Conservation (phyloP, 768 basidiomycete species). For the Baorangia bicolor region DNA sequence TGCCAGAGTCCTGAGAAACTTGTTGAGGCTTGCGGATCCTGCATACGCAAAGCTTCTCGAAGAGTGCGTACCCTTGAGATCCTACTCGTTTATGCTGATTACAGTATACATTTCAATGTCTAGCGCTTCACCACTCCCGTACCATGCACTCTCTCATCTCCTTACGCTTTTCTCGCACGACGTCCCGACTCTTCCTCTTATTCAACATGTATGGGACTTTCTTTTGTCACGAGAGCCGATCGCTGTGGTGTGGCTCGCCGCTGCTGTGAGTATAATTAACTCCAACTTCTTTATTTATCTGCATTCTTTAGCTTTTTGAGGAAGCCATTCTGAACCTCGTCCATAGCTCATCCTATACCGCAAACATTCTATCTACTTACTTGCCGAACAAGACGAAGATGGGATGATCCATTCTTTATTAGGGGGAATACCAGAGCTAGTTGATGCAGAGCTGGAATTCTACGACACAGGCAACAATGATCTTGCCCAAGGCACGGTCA, state of each 20-base stretch:
- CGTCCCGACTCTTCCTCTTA: constrained; percentile 82
- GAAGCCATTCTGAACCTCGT: neutral
- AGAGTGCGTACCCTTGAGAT: constrained; percentile 41
- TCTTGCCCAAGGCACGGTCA: neutral
- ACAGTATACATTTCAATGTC: neutral
- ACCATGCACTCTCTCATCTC: constrained; percentile 86
- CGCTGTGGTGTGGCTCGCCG: constrained; percentile 75
- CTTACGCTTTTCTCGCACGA: constrained; percentile 93
- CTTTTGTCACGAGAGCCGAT: constrained; percentile 82
- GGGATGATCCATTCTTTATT: constrained; percentile 81
- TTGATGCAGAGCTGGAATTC: constrained; percentile 16
- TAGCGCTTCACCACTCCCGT: constrained; percentile 78
- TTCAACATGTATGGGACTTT: constrained; percentile 92
- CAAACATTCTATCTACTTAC: constrained; percentile 59
- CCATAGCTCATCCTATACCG: constrained; percentile 69
- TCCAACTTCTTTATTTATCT: neutral
- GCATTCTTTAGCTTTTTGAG: neutral
- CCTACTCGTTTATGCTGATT: neutral
- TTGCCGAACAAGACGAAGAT: constrained; percentile 72
- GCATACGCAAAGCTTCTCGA: constrained; percentile 67
- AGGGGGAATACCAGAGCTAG: constrained; percentile 58
- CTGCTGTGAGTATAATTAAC: constrained; percentile 58
- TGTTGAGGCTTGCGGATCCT: constrained; percentile 71
- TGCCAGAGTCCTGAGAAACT: constrained; percentile 66
- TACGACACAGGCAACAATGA: neutral